Percentiles rank a stretch among this genome's conserved stretches.
These are phyloP conservation scores for Malassezia restricta DNA, from an alignment of 1,284 basidiomycete genomes.

Conservation along the genomic window DNA sequence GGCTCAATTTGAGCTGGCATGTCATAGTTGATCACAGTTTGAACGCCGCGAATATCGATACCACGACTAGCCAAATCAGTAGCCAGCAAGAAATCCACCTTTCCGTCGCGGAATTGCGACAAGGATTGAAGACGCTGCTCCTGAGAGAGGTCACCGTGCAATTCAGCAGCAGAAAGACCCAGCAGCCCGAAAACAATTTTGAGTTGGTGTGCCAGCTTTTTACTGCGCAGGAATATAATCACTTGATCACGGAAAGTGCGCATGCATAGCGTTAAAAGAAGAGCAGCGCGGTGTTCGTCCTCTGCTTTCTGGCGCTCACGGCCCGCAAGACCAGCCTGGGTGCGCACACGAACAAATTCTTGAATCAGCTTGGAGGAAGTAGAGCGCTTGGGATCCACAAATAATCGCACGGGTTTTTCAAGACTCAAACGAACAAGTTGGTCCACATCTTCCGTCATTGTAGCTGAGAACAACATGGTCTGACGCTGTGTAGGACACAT, in stretches of 20 bases:
- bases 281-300: slow-evolving; percentile 55
- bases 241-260: slow-evolving; percentile 70
- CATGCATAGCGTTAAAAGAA: slow-evolving; percentile 73
- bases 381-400: slow-evolving; percentile 49
- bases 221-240: slow-evolving; percentile 88
- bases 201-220: slow-evolving; percentile 92
- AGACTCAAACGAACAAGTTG: slow-evolving; percentile 82
- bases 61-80: slow-evolving; percentile 91
- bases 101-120: slow-evolving; percentile 70
- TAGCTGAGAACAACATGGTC: slow-evolving; percentile 96
- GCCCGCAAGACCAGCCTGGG: slow-evolving; percentile 24
- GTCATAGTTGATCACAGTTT: slow-evolving; percentile 89
- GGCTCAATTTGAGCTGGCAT: slow-evolving; percentile 88
- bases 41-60: slow-evolving; percentile 92
- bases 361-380: slow-evolving; percentile 82
- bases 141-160: slow-evolving; percentile 89
- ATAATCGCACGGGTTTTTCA: slow-evolving; percentile 62
- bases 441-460: slow-evolving; percentile 92
- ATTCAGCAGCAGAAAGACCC: slow-evolving; percentile 72
- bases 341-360: slow-evolving; percentile 57
- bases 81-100: slow-evolving; percentile 78
- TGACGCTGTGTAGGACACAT: slow-evolving; percentile 77
- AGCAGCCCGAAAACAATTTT: slow-evolving; percentile 81
- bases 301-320: slow-evolving; percentile 54
- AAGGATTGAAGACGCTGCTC: slow-evolving; percentile 80